Evolutionary conservation across 805 yeast species (phyloP).

Genomic region (Allodekkera sacchari): DNA sequence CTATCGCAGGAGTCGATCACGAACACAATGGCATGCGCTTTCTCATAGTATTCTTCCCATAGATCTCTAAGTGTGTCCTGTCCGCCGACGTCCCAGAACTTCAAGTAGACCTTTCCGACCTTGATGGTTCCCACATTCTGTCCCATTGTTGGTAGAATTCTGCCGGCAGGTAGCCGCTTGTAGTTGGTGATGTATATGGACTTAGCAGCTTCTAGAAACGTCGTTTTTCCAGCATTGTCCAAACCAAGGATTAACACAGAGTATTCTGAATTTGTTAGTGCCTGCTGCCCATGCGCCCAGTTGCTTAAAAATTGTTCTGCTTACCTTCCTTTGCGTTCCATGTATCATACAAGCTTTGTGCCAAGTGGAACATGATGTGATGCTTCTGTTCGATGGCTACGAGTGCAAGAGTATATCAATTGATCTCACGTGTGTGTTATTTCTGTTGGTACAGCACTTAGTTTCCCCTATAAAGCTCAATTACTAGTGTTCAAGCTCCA

Average conservation of each 20-base stretch:
- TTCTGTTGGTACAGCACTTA: no score
- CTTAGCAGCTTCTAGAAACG: constrained; percentile 61
- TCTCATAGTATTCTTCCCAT: constrained; percentile 82
- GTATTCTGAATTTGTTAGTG: constrained; percentile 36
- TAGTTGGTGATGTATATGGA: constrained; percentile 39
- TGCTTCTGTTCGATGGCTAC: no score
- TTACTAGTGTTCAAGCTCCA: no score
- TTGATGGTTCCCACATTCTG: constrained; percentile 63
- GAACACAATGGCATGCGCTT: constrained; percentile 87
- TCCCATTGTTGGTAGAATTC: constrained; percentile 90
- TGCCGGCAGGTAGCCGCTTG: constrained; percentile 40
- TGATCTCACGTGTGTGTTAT: no score
- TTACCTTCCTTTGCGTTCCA: constrained; percentile 49
- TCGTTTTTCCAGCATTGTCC: constrained; percentile 95
- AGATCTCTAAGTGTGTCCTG: constrained; percentile 75
- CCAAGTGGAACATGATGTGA: constrained; percentile 76
- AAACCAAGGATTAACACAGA: constrained; percentile 78
- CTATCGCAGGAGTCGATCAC: constrained; percentile 89
- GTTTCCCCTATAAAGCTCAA: no score
- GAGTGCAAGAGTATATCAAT: no score
- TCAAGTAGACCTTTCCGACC: constrained; percentile 38
- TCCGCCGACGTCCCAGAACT: constrained; percentile 97
- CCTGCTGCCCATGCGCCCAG: background rate
- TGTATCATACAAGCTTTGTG: constrained; percentile 49
- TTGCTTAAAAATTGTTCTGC: constrained; percentile 6